Base-by-base conservation (phyloP, 257 asterid species). In the Nicotiana noctiflora region DNA sequence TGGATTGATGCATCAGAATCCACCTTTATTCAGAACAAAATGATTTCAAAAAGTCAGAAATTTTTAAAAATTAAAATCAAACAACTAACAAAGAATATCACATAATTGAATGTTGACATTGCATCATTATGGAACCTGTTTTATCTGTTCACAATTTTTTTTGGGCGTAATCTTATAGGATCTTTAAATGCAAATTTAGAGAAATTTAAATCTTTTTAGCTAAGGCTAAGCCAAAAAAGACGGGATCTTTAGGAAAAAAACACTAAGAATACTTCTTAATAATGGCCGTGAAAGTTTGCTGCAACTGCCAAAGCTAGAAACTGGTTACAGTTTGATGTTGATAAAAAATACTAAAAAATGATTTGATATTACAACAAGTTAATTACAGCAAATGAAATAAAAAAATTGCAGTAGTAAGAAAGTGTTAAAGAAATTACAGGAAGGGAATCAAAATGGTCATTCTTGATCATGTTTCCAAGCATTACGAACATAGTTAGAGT, bases 381-480 rank as follows among this genome's bases (percentile, higher is more conserved):
- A 44, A 13, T 3, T 12, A 68, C 76, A 68, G 21, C 57, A 68
- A 68, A 68, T 44, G 10, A 44, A 34, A 51, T n/a, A 23, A 40
- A 37, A 37, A 15, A 18, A 8, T 1, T 8, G 31, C 4, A 32
- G 23, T 9, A 70, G 4, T 37, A 40, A 37, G 17, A 32, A 68
- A 18, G 17, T 13, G 23, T 15, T 8, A 34, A 13, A 6, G 81
- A 46, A 67, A 62, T 66, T 86, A 87, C 92, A 27, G 83, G 85
- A 21, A 80, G 61, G 3, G 88, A 80, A 82, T 86, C 91, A 76
- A 87, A 81, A 83, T 89, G 91, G 75, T 90, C 94, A 23, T 87
- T 87, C 86, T 86, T 87, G 85, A 90, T 81, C 94, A 90, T 90
- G 19, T 89, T 84, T 0, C 89, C 94, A 3, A 90, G 89, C 94